phyloP scores from a whole-genome alignment of 1,139 yeast genomes.

The Suhomyces yuchorum region DNA sequence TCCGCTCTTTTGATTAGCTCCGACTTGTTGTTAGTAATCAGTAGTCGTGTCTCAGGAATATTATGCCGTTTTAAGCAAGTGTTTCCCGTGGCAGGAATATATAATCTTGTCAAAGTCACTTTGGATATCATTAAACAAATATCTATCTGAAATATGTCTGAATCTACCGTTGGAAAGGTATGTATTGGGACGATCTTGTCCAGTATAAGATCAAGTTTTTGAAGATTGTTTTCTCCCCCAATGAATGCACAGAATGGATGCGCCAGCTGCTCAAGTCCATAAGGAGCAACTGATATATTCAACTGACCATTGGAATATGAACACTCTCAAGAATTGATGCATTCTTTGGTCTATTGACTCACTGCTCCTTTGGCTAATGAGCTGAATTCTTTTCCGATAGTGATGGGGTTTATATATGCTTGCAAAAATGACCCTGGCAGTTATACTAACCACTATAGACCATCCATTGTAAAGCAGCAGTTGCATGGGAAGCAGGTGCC shows the following conservation, averaged over 20 bases:
- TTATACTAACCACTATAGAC: constrained; percentile 42
- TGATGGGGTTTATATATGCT: not conserved
- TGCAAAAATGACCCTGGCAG: constrained; percentile 17
- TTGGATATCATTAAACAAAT: not conserved
- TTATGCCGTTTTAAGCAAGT: constrained; percentile 5
- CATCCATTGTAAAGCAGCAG: constrained; percentile 91
- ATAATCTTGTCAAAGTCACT: not conserved
- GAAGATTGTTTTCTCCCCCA: too few relatives aligned
- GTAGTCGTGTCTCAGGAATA: constrained; percentile 5
- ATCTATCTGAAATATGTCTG: constrained; percentile 10
- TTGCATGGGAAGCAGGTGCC: constrained; percentile 94
- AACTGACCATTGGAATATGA: too few relatives aligned
- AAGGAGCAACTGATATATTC: too few relatives aligned
- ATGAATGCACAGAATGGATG: too few relatives aligned
- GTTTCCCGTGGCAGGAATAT: constrained; percentile 4
- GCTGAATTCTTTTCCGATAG: not conserved
- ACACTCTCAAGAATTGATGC: too few relatives aligned
- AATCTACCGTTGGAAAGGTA: constrained; percentile 41
- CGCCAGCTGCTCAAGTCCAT: too few relatives aligned
- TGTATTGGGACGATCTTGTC: constrained; percentile 16
- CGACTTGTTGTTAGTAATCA: not conserved
- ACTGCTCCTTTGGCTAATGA: not conserved
- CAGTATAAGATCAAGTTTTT: too few relatives aligned
- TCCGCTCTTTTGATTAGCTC: not conserved
- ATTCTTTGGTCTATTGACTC: too few relatives aligned